These are phyloP conservation scores for Abortiporus biennis DNA, from an alignment of 1,284 basidiomycete species.

Conservation along the genomic window DNA sequence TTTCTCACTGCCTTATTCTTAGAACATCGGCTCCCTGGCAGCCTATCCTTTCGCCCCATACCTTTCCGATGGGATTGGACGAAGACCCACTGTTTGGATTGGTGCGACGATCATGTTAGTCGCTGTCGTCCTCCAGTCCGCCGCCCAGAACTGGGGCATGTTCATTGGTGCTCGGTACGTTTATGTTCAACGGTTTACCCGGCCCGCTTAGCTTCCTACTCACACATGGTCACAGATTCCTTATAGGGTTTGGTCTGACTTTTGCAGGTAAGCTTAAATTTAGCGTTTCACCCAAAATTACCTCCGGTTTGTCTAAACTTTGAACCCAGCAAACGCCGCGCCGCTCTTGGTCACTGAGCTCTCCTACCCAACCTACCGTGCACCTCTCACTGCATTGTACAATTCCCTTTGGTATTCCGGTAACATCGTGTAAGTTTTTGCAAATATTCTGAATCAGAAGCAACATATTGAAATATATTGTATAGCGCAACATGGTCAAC, in stretches of 20 bases:
- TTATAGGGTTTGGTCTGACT: slow-evolving; percentile 76
- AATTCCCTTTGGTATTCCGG: slow-evolving; percentile 82
- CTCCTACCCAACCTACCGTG: slow-evolving; percentile 73
- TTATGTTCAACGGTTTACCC: not conserved
- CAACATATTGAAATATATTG: too few species aligned
- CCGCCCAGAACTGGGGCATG: slow-evolving; percentile 70
- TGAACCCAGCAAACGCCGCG: slow-evolving; percentile 48
- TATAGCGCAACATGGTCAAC: slow-evolving; percentile 67
- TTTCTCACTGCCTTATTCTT: slow-evolving; percentile 7
- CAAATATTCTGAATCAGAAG: too few species aligned
- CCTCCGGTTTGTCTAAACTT: not conserved
- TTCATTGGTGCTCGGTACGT: slow-evolving; percentile 71
- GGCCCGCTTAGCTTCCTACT: slow-evolving; percentile 3
- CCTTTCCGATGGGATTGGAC: slow-evolving; percentile 62
- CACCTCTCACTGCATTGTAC: slow-evolving; percentile 64
- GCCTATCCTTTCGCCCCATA: slow-evolving; percentile 69
- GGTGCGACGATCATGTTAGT: slow-evolving; percentile 60
- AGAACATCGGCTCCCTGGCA: slow-evolving; percentile 64
- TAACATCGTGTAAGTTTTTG: slow-evolving; percentile 52
- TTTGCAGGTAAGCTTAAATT: slow-evolving; percentile 53
- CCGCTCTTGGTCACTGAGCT: slow-evolving; percentile 75
- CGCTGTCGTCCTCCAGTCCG: slow-evolving; percentile 64
- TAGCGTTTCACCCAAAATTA: too few species aligned
- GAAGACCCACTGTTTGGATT: slow-evolving; percentile 54
- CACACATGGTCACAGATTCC: slow-evolving; percentile 35